Evolutionary conservation across 2,329 filamentous ascomycete species (phyloP), one percentile per base, ranked within the genome.

Genomic region (Exophiala spinifera): DNA sequence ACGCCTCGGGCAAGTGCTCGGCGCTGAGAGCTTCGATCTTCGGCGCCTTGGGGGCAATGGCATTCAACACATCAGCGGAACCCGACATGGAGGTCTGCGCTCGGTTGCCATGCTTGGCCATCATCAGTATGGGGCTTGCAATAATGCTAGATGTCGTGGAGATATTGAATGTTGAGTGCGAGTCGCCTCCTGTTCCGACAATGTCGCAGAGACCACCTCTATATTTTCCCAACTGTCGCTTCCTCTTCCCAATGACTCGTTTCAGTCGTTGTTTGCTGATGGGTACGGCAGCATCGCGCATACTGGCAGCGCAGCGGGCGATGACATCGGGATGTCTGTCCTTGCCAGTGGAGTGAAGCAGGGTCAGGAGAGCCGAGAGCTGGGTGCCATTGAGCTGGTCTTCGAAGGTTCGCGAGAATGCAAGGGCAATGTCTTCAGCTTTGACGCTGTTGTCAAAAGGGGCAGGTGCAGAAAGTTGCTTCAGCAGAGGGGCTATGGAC

Each of bases 151-250:
- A 84, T 5, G 94, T 96, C 3, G 94, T 99, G 64, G 88, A 94
- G 69, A 99, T 92, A 72, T 99, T 99, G 83, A 96, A 99, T 31
- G 94, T 99, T 72, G 95, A 90, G 79, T 97, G 91, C 17, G 88
- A 87, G 75, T 99, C 94, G 67, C 94, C 94, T 62, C 94, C 94
- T 6, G 94, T 99, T 63, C 94, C 94, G 55, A 99, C 94, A 69
- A 99, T 97, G 71, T 99, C 94, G 70, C 91, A 85, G 69, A 99
- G 74, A 3, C 92, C 92, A 59, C 94, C 94, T 10, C 76, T 68
- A 70, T 99, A 99, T 7, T 72, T 74, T 6, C 91, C 91, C 66
- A 89, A 86, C 50, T 80, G 79, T 51, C 82, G 79, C 56, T 80
- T 76, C 46, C 56, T 53, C 55, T 61, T 63, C 15, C 56, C 54